phyloP scores from a whole-genome alignment of 2,329 filamentous ascomycete genomes.

The Alternaria ventricosa region DNA sequence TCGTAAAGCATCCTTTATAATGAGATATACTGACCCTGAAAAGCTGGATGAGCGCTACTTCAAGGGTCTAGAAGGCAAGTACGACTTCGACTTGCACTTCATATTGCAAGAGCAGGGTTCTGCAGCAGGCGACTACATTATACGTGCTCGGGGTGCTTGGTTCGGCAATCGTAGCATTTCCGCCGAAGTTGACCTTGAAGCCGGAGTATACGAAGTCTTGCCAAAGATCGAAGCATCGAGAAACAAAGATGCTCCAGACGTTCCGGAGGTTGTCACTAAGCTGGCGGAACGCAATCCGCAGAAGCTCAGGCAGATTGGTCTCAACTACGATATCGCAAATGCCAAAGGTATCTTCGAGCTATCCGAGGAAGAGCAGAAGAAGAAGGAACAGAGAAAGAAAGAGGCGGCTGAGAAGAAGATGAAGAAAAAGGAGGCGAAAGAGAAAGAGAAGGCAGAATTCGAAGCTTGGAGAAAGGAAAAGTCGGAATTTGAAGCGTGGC shows the following conservation, averaged over 20 bases:
- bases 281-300: slow-evolving; percentile 49
- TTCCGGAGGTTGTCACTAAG: slow-evolving; percentile 67
- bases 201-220: slow-evolving; percentile 75
- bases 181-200: slow-evolving; percentile 74
- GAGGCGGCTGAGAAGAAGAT: slow-evolving; percentile 39
- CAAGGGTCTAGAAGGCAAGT: slow-evolving; percentile 62
- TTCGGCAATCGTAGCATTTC: slow-evolving; percentile 75
- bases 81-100: slow-evolving; percentile 64
- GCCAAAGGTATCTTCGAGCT: slow-evolving; percentile 64
- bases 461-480: slow-evolving; percentile 45
- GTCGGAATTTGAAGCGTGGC: slow-evolving; percentile 31
- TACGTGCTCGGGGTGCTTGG: slow-evolving; percentile 57
- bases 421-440: slow-evolving; percentile 39
- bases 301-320: slow-evolving; percentile 68
- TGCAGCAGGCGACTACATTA: slow-evolving; percentile 59
- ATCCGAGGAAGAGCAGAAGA: slow-evolving; percentile 56
- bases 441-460: slow-evolving; percentile 40
- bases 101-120: slow-evolving; percentile 60
- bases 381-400: slow-evolving; percentile 46
- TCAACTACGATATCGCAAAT: slow-evolving; percentile 73
- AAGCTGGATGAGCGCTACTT: slow-evolving; percentile 66
- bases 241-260: slow-evolving; percentile 53
- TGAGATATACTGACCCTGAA: slow-evolving; percentile 51
- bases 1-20: slow-evolving; percentile 1
- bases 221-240: slow-evolving; percentile 74